Base-by-base conservation (phyloP, 352 stramenopile species). In the Elongisporangium undulatum region DNA sequence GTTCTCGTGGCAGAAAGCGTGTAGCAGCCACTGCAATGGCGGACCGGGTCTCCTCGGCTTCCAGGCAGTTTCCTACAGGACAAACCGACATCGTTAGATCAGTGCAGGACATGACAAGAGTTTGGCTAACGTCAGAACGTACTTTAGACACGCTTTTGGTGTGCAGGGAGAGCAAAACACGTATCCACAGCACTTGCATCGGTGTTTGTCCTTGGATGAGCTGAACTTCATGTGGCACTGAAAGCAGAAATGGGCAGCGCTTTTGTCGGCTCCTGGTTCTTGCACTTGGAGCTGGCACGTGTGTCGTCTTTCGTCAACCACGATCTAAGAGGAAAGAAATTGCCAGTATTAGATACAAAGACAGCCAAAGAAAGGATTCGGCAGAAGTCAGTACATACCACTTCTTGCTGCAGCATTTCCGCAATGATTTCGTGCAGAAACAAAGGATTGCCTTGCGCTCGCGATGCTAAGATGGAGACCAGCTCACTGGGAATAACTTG, bases 171-270 rank as follows among this genome's bases (percentile, higher is more conserved):
- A 67, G 49, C 86, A 95, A 63, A 95, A 95, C 4, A 92, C 67
- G 63, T 92, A 94, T 54, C 84, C 86, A 45, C 86, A 95, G 64
- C 80, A 85, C 60, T 91, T 91, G 66, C 86, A 95, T 0, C 82
- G 80, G 51, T 89, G 77, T 59, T 88, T 90, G 1, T 90, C 82
- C 26, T 90, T 91, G 20, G 63, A 76, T 17, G 61, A 54, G 0
- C 50, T 48, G 26, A 94, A 79, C 51, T 80, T 79, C 16, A 45
- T 50, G 53, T 93, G 79, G 55, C 86, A 95, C 45, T 85, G 64
- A 59, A 94, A 95, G 65, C 86, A 95, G 48, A 82, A 89, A 29
- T 74, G 62, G 3, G 86, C 72, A 24, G 63, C 74, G 54, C 61
- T 79, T 61, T 95, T 95, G 48, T 95, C 86, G 20, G 71, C 85